phyloP scores from a whole-genome alignment of 2,329 filamentous ascomycete genomes.

The Exophiala sp. region DNA sequence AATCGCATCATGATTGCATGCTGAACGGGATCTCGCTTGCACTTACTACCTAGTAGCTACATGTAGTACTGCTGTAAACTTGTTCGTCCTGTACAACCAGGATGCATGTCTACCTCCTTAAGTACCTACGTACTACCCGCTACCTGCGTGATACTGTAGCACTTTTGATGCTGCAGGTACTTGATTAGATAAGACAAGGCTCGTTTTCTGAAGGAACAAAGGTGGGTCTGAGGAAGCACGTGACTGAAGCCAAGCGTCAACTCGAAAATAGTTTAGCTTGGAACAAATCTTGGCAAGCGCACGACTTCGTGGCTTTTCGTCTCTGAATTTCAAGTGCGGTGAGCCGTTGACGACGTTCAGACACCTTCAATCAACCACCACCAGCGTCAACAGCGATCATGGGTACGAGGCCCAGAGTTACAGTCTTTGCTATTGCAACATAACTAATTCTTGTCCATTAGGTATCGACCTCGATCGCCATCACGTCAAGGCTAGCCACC shows the following conservation, averaged over 20 bases:
- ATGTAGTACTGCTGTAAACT: no score
- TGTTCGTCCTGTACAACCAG: no score
- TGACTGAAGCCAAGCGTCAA: neutral
- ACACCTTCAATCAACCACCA: constrained; percentile 16
- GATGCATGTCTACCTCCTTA: no score
- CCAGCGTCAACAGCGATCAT: constrained; percentile 25
- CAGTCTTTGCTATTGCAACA: neutral
- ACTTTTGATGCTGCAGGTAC: neutral
- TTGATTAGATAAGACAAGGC: neutral
- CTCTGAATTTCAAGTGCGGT: constrained; percentile 1
- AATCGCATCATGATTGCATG: no score
- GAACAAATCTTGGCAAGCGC: constrained; percentile 21
- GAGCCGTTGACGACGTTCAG: constrained; percentile 20
- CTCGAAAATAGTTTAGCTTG: constrained; percentile 4
- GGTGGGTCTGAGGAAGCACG: constrained; percentile 1
- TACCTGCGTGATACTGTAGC: no score
- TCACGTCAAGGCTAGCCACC: constrained; percentile 65
- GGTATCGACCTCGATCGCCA: constrained; percentile 56
- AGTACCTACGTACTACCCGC: no score
- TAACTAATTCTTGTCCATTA: constrained; percentile 26
- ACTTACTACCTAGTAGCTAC: no score
- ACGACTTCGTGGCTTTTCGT: constrained; percentile 15
- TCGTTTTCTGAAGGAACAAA: no score
- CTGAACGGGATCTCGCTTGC: no score
- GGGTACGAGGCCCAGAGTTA: constrained; percentile 18